phyloP scores from a whole-genome alignment of 257 asterid genomes.

The Capsicum rhomboideum region DNA sequence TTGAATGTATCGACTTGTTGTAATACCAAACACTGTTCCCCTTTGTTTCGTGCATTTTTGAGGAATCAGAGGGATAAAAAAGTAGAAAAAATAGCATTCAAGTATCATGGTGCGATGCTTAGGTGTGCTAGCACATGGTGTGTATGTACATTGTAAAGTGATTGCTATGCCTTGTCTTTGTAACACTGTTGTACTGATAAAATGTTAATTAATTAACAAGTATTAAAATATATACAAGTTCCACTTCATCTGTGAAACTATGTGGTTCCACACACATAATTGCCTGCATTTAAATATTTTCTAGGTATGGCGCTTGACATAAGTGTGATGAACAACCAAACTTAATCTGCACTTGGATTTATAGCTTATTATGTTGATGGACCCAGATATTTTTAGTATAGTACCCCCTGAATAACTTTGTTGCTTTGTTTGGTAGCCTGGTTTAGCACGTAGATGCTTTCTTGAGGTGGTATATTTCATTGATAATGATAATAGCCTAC shows the following conservation, averaged over 20 bases:
- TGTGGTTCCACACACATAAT: background rate
- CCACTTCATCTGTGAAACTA: background rate
- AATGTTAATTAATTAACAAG: background rate
- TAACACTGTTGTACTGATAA: too few species aligned
- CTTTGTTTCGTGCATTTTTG: background rate
- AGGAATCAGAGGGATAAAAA: background rate
- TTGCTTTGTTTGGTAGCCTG: slow-evolving; percentile 31
- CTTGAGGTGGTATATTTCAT: slow-evolving; percentile 92
- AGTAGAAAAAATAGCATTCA: background rate
- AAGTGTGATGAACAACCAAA: background rate
- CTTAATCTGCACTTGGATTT: background rate
- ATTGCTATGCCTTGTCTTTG: too few species aligned
- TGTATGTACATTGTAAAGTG: too few species aligned
- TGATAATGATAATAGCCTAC: slow-evolving; percentile 82
- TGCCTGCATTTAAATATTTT: background rate
- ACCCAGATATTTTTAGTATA: background rate
- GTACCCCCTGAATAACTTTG: background rate
- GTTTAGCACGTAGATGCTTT: slow-evolving; percentile 74
- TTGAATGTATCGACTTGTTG: background rate
- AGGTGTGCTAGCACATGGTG: background rate
- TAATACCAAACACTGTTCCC: background rate
- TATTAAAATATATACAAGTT: background rate
- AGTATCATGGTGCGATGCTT: background rate
- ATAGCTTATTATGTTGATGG: background rate
- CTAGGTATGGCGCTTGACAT: background rate